Base-by-base conservation (phyloP, 2,329 filamentous ascomycete genomes). In the Fusarium temperatum region DNA sequence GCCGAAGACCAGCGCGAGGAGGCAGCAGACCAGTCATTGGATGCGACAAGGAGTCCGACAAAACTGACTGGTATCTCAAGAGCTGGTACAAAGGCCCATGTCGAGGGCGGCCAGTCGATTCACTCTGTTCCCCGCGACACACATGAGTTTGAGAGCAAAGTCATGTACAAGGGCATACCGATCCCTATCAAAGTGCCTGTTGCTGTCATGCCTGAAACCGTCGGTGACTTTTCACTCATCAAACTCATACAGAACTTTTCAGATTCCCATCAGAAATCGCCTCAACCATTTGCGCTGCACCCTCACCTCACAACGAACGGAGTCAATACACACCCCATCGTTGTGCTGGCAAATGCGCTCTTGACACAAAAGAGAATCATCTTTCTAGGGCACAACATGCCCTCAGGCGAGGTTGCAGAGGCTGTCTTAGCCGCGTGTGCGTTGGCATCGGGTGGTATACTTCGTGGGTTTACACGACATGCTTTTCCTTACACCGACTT, bases 401-500 rank as follows among this genome's bases (percentile, higher is more conserved):
- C 96, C 2, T 98, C 96, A 2, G 95, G 95, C 28, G 95, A 98
- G 80, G 96, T 99, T 32, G 96, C 96, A 5, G 96, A 99, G 84
- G 96, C 96, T n/a, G 96, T 99, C 7, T 88, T 99, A 14, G 96
- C 95, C n/a, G 95, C 96, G 4, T 99, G 96, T 82, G 94, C 96
- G 17, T 88, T 99, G 53, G 96, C 93, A 20, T 98, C 95, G 18
- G 96, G 96, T 26, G 96, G 96, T 11, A 87, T 98, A n/a, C 86
- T 99, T 41, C 89, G 95, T 65, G 96, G 96, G 35, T 99, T 99
- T 83, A 98, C 96, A 14, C 90, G 96, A 24, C 94, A 98, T 83
- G 96, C 96, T 2, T 99, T 99, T 80, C 96, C 96, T 5, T 99
- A 99, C 80, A 99, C 96, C 2, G 96, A 99, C 84, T 87, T 99